A percentile compares a stretch with the other conserved stretches of the same genome.
These are phyloP conservation scores for Stephania japonica DNA, from an alignment of 164 flowering plant genomes.

Conservation along the genomic window DNA sequence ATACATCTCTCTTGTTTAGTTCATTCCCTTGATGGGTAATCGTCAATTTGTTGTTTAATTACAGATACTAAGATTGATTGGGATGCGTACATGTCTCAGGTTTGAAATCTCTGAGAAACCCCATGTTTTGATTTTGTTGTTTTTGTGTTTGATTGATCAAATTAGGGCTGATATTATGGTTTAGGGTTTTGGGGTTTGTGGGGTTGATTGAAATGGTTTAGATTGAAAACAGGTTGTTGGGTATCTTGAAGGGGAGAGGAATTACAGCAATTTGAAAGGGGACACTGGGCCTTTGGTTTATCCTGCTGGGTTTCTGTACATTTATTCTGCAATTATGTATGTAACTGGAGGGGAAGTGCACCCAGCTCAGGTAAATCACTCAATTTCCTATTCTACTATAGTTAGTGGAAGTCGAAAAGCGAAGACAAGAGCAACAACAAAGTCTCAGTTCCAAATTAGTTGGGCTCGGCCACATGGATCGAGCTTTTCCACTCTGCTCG, in stretches of 20 bases:
- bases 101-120: conserved; percentile 11
- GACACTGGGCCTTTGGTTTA: conserved; percentile 96
- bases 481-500: too few species aligned
- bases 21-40: conserved; percentile 1
- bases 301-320: conserved; percentile 93
- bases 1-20: not conserved
- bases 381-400: conserved; percentile 13
- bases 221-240: conserved; percentile 58
- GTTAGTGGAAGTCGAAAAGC: conserved; percentile 29
- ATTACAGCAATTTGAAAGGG: conserved; percentile 74
- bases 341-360: conserved; percentile 73
- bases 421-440: too few species aligned
- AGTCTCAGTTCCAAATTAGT: too few species aligned
- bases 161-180: not conserved
- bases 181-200: not conserved
- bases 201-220: conserved; percentile 5
- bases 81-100: conserved; percentile 99
- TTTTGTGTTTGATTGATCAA: not conserved
- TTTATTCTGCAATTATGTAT: conserved; percentile 72
- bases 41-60: conserved; percentile 13
- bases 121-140: conserved; percentile 3
- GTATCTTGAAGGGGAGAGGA: conserved; percentile 87
- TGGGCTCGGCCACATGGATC: too few species aligned
- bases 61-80: conserved; percentile 97
- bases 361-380: conserved; percentile 76